Evolutionary conservation across 345 rosid genomes (phyloP).

Genomic region (Litchi chinensis): DNA sequence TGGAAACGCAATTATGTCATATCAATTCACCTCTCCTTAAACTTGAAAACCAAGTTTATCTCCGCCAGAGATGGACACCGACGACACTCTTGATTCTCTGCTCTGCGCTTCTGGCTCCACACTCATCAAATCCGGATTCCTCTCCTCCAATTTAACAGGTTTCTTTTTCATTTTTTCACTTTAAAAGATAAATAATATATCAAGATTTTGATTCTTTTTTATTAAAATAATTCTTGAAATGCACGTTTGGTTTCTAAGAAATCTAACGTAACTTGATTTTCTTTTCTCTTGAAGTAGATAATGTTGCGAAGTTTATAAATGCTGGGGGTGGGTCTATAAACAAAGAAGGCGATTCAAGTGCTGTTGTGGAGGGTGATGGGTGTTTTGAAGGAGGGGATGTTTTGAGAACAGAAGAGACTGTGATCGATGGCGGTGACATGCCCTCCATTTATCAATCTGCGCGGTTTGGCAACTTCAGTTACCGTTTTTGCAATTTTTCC

Average conservation of each 20-base stretch:
- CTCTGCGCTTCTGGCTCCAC: slow-evolving; percentile 40
- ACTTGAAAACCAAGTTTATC: slow-evolving; percentile 7
- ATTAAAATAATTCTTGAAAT: not conserved
- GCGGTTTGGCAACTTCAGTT: slow-evolving; percentile 41
- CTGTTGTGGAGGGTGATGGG: slow-evolving; percentile 29
- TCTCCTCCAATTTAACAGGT: slow-evolving; percentile 29
- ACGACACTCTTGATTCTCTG: slow-evolving; percentile 25
- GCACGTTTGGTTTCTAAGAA: too few species aligned
- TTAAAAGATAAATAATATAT: not conserved
- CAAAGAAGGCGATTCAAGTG: slow-evolving; percentile 18
- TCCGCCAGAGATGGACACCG: slow-evolving; percentile 6
- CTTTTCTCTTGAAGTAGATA: slow-evolving; percentile 30
- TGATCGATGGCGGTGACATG: slow-evolving; percentile 43
- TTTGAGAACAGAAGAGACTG: slow-evolving; percentile 37
- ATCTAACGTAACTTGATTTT: too few species aligned
- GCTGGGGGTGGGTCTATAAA: slow-evolving; percentile 38
- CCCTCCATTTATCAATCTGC: slow-evolving; percentile 49
- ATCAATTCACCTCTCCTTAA: not conserved
- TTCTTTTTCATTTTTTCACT: not conserved
- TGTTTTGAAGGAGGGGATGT: slow-evolving; percentile 48
- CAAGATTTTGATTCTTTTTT: not conserved
- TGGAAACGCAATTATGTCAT: too few species aligned
- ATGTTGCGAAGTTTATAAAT: slow-evolving; percentile 40
- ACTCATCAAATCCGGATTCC: slow-evolving; percentile 40
- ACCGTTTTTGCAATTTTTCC: slow-evolving; percentile 30